These are phyloP conservation scores for Kwoniella mangroviensis DNA, from an alignment of 768 basidiomycete genomes.

Conservation along the genomic window DNA sequence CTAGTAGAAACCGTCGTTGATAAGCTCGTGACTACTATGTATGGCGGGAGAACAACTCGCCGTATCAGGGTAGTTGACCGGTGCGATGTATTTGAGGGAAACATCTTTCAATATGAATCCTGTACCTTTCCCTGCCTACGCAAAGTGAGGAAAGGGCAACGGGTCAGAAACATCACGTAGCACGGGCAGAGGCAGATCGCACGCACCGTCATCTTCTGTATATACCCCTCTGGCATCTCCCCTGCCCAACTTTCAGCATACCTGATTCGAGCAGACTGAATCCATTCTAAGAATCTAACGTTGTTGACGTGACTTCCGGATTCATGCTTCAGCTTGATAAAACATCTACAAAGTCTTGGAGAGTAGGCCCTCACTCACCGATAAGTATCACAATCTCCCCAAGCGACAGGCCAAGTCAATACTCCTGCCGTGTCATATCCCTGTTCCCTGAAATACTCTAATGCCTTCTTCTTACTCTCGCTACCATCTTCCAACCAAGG, in stretches of 20 bases:
- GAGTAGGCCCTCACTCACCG: conserved; percentile 31
- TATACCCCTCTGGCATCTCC: conserved; percentile 28
- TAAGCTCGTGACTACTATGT: background rate
- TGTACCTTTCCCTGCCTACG: conserved; percentile 40
- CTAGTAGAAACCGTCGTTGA: conserved; percentile 9
- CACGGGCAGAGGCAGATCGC: background rate
- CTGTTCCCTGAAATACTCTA: conserved; percentile 31
- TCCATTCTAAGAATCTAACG: conserved; percentile 45
- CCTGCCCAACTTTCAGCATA: conserved; percentile 35
- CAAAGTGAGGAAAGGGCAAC: no score
- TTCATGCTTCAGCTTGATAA: background rate
- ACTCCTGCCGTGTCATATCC: conserved; percentile 38
- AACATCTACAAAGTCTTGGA: background rate
- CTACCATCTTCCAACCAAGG: conserved; percentile 13
- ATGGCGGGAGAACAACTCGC: conserved; percentile 27
- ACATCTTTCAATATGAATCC: conserved; percentile 51
- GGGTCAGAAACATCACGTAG: no score
- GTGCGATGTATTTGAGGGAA: conserved; percentile 40
- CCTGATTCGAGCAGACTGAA: conserved; percentile 46
- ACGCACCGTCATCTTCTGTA: conserved; percentile 42
- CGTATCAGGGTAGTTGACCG: conserved; percentile 49
- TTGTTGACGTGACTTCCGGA: conserved; percentile 44
- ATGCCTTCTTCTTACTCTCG: conserved; percentile 12
- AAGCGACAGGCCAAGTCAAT: conserved; percentile 49
- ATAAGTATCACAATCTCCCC: conserved; percentile 53